These are phyloP conservation scores for Metarhizium robertsii DNA, from an alignment of 2,329 filamentous ascomycete species.

Conservation along the genomic window DNA sequence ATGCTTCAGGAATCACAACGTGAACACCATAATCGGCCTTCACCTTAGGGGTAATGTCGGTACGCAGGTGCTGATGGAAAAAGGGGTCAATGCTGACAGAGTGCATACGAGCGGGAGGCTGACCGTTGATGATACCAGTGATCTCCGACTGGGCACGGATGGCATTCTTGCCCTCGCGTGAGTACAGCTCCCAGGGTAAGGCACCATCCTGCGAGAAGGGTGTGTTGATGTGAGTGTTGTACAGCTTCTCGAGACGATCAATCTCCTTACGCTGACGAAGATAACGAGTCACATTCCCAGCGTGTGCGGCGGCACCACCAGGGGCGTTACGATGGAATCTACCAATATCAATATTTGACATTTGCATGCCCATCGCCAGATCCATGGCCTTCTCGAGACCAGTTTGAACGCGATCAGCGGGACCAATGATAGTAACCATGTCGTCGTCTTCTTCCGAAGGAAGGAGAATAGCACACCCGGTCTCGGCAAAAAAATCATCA, in stretches of 20 bases:
- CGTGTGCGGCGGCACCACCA: conserved; percentile 66
- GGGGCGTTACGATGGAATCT: conserved; percentile 68
- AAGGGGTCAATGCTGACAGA: conserved; percentile 65
- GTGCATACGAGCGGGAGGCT: conserved; percentile 63
- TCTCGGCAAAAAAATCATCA: conserved; percentile 81
- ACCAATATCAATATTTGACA: conserved; percentile 72
- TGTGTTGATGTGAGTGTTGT: conserved; percentile 81
- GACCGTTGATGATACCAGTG: conserved; percentile 60
- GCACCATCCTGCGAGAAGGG: conserved; percentile 60
- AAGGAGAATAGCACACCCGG: conserved; percentile 80
- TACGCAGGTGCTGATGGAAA: conserved; percentile 64
- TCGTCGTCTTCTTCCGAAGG: conserved; percentile 73
- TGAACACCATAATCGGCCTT: conserved; percentile 64
- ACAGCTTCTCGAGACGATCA: conserved; percentile 67
- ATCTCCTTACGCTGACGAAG: conserved; percentile 74
- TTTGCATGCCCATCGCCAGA: conserved; percentile 78
- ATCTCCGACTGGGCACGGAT: conserved; percentile 69
- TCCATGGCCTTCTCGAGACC: conserved; percentile 82
- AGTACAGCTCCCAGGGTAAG: conserved; percentile 81
- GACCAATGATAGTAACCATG: conserved; percentile 76
- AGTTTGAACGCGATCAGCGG: conserved; percentile 59
- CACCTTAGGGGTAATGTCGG: conserved; percentile 53
- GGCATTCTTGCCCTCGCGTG: conserved; percentile 73
- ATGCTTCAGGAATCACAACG: conserved; percentile 58
- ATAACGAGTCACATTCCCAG: conserved; percentile 80